Percentiles rank a stretch among this genome's conserved stretches.
These are phyloP conservation scores for Colletotrichum tropicale DNA, from an alignment of 2,329 filamentous ascomycete species.

Conservation along the genomic window DNA sequence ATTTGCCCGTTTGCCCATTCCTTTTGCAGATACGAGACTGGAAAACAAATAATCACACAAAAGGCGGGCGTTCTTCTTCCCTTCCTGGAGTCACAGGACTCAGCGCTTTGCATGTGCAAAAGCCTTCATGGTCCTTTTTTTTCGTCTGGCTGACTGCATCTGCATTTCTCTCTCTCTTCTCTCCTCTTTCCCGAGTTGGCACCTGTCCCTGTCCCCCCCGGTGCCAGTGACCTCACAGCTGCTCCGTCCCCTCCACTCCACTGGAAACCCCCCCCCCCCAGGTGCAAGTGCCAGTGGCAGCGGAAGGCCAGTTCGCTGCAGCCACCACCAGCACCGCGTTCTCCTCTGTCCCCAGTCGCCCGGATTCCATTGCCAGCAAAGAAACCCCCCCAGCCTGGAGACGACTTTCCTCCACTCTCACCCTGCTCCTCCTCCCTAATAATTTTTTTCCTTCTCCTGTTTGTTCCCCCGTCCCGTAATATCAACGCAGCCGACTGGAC, in stretches of 20 bases:
- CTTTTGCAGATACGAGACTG: slow-evolving; percentile 4
- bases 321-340: background rate
- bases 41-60: slow-evolving; percentile 8
- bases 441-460: background rate
- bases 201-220: too few species aligned
- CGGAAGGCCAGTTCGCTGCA: slow-evolving; percentile 1
- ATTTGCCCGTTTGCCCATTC: background rate
- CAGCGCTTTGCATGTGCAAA: background rate
- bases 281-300: background rate
- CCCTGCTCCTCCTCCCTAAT: slow-evolving; percentile 7
- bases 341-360: background rate
- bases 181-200: background rate
- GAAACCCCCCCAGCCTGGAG: background rate
- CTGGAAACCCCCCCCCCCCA: background rate
- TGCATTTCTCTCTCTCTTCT: background rate
- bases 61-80: background rate
- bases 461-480: background rate
- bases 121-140: background rate
- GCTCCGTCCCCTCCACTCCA: background rate
- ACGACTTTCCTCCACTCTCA: slow-evolving; percentile 13
- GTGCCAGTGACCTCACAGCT: background rate
- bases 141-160: background rate
- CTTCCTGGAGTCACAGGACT: background rate
- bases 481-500: slow-evolving; percentile 5
- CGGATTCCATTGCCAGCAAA: background rate